These are phyloP conservation scores for Angomonas ambiguus DNA, from an alignment of 208 protist genomes.

Conservation along the genomic window DNA sequence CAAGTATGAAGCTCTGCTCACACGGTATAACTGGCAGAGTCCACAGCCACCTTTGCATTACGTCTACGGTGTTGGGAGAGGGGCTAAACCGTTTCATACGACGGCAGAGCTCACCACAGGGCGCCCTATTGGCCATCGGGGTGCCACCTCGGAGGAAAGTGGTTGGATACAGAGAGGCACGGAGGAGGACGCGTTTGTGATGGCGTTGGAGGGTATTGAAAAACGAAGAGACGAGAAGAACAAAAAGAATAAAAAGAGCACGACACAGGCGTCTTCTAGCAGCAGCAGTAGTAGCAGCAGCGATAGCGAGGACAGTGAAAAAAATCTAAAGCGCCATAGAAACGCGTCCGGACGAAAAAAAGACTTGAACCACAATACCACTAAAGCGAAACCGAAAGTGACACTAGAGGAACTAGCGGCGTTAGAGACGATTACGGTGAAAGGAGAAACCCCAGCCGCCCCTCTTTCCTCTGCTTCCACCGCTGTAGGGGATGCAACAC, in stretches of 20 bases:
- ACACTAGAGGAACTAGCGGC: constrained; percentile 42
- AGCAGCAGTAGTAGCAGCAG: too few species aligned
- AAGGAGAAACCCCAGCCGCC: too few species aligned
- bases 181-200: constrained; percentile 18
- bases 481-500: too few species aligned
- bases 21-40: constrained; percentile 72
- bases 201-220: neutral
- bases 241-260: neutral
- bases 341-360: too few species aligned
- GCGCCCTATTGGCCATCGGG: constrained; percentile 45
- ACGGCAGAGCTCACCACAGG: constrained; percentile 61
- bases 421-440: too few species aligned
- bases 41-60: constrained; percentile 68
- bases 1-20: constrained; percentile 73
- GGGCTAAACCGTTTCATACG: constrained; percentile 68
- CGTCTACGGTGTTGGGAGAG: constrained; percentile 69
- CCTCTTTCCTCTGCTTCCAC: too few species aligned
- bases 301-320: too few species aligned
- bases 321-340: too few species aligned
- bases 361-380: too few species aligned
- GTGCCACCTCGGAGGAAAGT: constrained; percentile 1
- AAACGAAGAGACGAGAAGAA: neutral
- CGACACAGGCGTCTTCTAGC: neutral
- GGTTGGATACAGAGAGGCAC: constrained; percentile 17
- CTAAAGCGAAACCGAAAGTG: constrained; percentile 25